Percentiles rank a stretch among this genome's conserved stretches.
Evolutionary conservation across 371 early-diverging fungal species (phyloP).

Genomic region (Nematocida sp.): DNA sequence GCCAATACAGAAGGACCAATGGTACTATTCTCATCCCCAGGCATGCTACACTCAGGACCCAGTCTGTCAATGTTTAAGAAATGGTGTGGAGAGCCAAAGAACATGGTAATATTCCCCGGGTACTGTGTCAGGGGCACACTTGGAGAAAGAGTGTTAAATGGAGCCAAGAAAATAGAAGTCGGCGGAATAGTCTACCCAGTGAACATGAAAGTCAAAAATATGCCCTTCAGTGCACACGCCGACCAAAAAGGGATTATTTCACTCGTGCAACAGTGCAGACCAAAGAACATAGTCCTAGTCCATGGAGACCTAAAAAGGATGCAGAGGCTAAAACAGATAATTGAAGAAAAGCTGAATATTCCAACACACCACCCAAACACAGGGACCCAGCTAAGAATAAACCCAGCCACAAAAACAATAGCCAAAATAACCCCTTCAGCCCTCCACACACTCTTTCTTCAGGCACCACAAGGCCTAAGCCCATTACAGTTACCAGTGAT

Average conservation of each 20-base stretch:
- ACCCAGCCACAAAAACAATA: not conserved
- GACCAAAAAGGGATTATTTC: constrained; percentile 92
- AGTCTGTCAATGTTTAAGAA: constrained; percentile 74
- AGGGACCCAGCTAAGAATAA: constrained; percentile 7
- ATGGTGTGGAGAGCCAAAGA: constrained; percentile 77
- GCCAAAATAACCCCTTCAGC: constrained; percentile 1
- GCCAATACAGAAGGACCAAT: constrained; percentile 72
- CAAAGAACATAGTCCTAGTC: constrained; percentile 86
- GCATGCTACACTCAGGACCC: constrained; percentile 71
- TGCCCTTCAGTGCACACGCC: constrained; percentile 97
- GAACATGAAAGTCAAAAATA: constrained; percentile 84
- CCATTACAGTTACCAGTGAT: too few relatives aligned
- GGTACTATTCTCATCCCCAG: constrained; percentile 88
- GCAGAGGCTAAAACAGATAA: constrained; percentile 79
- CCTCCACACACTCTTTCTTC: not conserved
- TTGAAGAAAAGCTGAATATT: constrained; percentile 73
- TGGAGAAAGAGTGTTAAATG: constrained; percentile 83
- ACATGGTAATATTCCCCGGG: constrained; percentile 73
- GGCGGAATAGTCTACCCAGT: constrained; percentile 79
- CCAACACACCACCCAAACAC: constrained; percentile 72
- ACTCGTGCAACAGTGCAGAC: constrained; percentile 89
- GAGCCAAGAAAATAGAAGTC: constrained; percentile 81
- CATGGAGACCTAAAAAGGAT: constrained; percentile 97
- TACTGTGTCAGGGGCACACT: constrained; percentile 87
- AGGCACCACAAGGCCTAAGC: not conserved